phyloP scores from a whole-genome alignment of 139 green algal species.

The Coelastrella sp. region DNA sequence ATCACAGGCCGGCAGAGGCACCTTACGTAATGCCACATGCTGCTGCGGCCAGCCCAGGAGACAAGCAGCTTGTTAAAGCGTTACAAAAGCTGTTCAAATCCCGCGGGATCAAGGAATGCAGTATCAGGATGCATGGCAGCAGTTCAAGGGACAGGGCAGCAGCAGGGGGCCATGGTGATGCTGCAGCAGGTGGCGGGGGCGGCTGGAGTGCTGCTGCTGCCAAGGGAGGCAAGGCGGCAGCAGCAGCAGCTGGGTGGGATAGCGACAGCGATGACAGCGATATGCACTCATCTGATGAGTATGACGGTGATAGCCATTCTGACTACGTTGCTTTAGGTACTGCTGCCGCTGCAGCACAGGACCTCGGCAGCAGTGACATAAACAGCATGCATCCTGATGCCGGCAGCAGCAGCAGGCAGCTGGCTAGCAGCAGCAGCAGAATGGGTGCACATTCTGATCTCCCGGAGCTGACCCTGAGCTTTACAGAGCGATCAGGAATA shows the following conservation, averaged over 20 bases:
- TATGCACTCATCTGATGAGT: background rate
- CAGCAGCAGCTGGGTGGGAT: too few relatives aligned
- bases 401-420: background rate
- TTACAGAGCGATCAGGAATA: background rate
- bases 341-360: too few relatives aligned
- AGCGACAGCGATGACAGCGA: background rate
- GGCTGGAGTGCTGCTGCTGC: background rate
- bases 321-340: too few relatives aligned
- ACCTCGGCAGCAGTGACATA: too few relatives aligned
- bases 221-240: too few relatives aligned
- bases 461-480: background rate
- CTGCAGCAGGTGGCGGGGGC: background rate
- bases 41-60: background rate
- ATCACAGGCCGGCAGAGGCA: background rate
- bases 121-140: constrained; percentile 23
- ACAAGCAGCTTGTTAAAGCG: background rate
- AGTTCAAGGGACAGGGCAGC: background rate
- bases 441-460: background rate
- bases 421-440: background rate
- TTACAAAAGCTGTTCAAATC: background rate
- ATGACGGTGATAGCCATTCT: background rate
- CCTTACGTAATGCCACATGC: background rate
- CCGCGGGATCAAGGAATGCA: background rate
- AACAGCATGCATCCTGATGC: too few relatives aligned
- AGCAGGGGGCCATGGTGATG: background rate